phyloP scores from a whole-genome alignment of 768 basidiomycete genomes.

The Trametes elegans region DNA sequence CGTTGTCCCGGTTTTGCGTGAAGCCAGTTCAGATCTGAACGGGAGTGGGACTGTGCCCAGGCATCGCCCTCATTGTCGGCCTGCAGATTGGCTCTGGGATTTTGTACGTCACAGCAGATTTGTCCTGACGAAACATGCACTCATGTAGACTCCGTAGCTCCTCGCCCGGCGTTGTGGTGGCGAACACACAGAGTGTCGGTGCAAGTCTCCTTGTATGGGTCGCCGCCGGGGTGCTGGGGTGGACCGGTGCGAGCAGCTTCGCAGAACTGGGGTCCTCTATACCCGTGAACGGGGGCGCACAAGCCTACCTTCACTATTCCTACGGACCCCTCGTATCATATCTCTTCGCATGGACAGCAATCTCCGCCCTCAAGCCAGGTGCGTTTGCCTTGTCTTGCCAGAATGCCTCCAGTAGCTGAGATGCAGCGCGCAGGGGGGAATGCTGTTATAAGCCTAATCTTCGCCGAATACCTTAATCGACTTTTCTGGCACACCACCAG shows the following conservation, averaged over 20 bases:
- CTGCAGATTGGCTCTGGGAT: conserved; percentile 93
- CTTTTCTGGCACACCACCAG: conserved; percentile 78
- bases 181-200: conserved; percentile 86
- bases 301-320: conserved; percentile 85
- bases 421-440: conserved; percentile 50
- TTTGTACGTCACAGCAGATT: conserved; percentile 55
- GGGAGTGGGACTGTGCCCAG: conserved; percentile 35
- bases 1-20: conserved; percentile 21
- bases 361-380: conserved; percentile 86
- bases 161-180: conserved; percentile 88
- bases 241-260: conserved; percentile 95
- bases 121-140: neutral
- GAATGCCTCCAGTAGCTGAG: neutral
- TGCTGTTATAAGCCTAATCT: conserved; percentile 87
- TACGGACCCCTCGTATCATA: conserved; percentile 87
- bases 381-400: conserved; percentile 9
- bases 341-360: conserved; percentile 93
- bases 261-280: conserved; percentile 90
- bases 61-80: conserved; percentile 84
- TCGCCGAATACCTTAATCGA: conserved; percentile 90
- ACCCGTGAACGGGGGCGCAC: conserved; percentile 63
- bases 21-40: neutral
- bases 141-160: conserved; percentile 57
- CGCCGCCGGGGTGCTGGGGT: conserved; percentile 77
- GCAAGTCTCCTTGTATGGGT: conserved; percentile 88